Evolutionary conservation across 176 grass and related monocot species (phyloP).

Genomic region (Cymbopogon citratus): DNA sequence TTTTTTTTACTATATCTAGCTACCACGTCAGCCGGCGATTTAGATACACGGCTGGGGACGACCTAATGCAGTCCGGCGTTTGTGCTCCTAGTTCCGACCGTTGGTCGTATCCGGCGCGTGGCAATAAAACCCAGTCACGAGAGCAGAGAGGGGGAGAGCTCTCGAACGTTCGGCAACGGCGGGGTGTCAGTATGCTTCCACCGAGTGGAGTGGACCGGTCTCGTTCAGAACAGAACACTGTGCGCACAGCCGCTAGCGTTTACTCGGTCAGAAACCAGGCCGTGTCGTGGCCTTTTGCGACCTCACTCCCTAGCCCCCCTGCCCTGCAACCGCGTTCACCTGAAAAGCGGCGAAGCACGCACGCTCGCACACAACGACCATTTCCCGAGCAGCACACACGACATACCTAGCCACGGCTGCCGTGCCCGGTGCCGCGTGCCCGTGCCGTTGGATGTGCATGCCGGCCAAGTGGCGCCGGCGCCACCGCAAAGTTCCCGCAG

Average conservation of each 20-base stretch:
- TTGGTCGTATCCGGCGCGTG: background rate
- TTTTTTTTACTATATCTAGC: too few species aligned
- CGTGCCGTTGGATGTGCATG: constrained; percentile 9
- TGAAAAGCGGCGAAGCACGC: constrained; percentile 17
- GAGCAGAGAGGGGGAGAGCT: background rate
- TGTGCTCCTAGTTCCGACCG: background rate
- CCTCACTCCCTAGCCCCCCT: background rate
- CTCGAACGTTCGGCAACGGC: constrained; percentile 3
- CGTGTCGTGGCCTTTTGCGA: background rate
- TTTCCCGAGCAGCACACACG: background rate
- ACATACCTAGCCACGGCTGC: background rate
- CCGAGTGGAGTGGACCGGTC: background rate
- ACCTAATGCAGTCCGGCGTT: background rate
- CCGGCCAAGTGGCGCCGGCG: constrained; percentile 17
- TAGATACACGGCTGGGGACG: too few species aligned
- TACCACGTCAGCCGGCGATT: too few species aligned
- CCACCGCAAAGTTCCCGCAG: background rate
- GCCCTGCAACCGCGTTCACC: background rate
- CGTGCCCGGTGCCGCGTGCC: background rate
- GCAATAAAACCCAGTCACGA: background rate
- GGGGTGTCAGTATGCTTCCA: too few species aligned
- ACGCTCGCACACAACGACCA: background rate
- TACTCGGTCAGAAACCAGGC: background rate
- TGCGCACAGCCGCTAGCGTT: background rate
- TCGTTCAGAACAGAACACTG: background rate